Evolutionary conservation across 495 filamentous ascomycete species (phyloP).

Genomic region (Hypoxylon fuscum): DNA sequence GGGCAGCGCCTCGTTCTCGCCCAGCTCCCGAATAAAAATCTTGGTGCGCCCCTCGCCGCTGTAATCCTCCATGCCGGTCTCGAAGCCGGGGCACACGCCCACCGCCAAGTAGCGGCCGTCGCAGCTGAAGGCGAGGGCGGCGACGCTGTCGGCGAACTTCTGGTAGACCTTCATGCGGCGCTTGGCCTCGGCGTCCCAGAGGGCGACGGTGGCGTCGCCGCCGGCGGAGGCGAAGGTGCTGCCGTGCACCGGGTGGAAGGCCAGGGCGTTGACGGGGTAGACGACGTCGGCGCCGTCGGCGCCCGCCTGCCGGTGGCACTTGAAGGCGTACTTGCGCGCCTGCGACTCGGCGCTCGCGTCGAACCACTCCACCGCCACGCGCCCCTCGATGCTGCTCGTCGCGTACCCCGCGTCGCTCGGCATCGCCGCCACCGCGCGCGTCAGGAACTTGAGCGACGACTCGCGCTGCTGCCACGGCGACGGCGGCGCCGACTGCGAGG

Average conservation of each 20-base stretch:
- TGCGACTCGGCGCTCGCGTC: slow-evolving; percentile 85
- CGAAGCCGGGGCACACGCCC: slow-evolving; percentile 88
- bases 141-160: slow-evolving; percentile 79
- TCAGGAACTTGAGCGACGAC: slow-evolving; percentile 94
- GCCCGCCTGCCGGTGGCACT: slow-evolving; percentile 82
- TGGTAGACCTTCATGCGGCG: slow-evolving; percentile 90
- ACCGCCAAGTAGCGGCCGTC: slow-evolving; percentile 87
- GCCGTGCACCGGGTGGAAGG: slow-evolving; percentile 90
- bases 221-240: slow-evolving; percentile 89
- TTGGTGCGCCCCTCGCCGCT: slow-evolving; percentile 73
- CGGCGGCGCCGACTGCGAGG: slow-evolving; percentile 60
- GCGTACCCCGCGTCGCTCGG: slow-evolving; percentile 93
- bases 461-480: slow-evolving; percentile 91
- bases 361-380: slow-evolving; percentile 97
- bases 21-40: slow-evolving; percentile 82
- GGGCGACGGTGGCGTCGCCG: slow-evolving; percentile 90
- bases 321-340: slow-evolving; percentile 96
- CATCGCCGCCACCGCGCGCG: slow-evolving; percentile 94
- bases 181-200: slow-evolving; percentile 96
- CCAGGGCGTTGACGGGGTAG: slow-evolving; percentile 92
- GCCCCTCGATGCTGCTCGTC: slow-evolving; percentile 86
- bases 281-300: slow-evolving; percentile 73
- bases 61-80: slow-evolving; percentile 85
- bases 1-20: slow-evolving; percentile 86
- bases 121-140: slow-evolving; percentile 75